Conservation (phyloP, 495 filamentous ascomycete species). For the Glarea lozoyensis region DNA sequence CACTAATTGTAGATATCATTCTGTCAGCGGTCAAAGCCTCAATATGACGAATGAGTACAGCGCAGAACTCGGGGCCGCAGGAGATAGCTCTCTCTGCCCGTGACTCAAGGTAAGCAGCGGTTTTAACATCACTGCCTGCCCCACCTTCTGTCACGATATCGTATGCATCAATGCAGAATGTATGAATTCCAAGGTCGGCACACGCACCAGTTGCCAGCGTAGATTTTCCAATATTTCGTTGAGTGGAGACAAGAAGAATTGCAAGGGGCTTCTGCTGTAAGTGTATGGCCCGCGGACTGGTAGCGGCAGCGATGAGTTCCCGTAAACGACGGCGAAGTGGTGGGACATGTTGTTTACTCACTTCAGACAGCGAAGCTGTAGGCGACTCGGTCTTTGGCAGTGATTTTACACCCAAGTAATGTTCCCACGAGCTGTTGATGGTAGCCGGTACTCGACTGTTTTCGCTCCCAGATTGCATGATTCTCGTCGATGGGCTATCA, state of each 20-base stretch:
- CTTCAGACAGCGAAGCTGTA: slow-evolving; percentile 13
- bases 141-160: slow-evolving; percentile 88
- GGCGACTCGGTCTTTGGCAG: slow-evolving; percentile 27
- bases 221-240: slow-evolving; percentile 85
- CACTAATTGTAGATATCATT: slow-evolving; percentile 73
- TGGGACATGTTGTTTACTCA: slow-evolving; percentile 26
- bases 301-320: slow-evolving; percentile 81
- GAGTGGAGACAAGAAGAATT: slow-evolving; percentile 79
- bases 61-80: slow-evolving; percentile 75
- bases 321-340: slow-evolving; percentile 66
- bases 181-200: slow-evolving; percentile 81
- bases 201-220: slow-evolving; percentile 68
- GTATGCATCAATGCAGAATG: slow-evolving; percentile 82
- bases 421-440: slow-evolving; percentile 69
- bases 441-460: slow-evolving; percentile 68
- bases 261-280: slow-evolving; percentile 80
- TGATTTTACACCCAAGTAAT: slow-evolving; percentile 67
- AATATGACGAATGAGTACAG: slow-evolving; percentile 76
- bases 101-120: slow-evolving; percentile 78
- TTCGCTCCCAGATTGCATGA: slow-evolving; percentile 80
- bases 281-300: slow-evolving; percentile 77
- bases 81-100: slow-evolving; percentile 80
- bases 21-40: slow-evolving; percentile 87
- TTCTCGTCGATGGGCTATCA: slow-evolving; percentile 73
- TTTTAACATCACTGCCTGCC: slow-evolving; percentile 82